Evolutionary conservation across 805 yeast species (phyloP).

Genomic region (Starmerella floricola): DNA sequence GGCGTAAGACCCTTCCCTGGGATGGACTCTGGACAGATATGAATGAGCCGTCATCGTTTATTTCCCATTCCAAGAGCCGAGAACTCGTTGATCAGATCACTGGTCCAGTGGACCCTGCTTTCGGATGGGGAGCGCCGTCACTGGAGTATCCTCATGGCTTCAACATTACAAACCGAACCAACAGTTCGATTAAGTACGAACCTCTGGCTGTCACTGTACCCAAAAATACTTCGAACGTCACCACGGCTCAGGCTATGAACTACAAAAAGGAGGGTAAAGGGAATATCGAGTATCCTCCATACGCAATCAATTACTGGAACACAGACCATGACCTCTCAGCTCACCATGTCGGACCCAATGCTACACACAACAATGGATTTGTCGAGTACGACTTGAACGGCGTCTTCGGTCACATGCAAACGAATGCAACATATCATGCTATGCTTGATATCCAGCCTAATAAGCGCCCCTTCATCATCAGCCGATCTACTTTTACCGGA

Average conservation of each 20-base stretch:
- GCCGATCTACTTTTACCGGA: background rate
- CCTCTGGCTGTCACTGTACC: background rate
- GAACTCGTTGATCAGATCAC: background rate
- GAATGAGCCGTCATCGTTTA: conserved; percentile 1
- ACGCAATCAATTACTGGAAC: conserved; percentile 2
- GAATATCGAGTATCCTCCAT: conserved; percentile 3
- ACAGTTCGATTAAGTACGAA: background rate
- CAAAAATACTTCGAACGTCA: background rate
- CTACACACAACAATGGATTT: conserved; percentile 2
- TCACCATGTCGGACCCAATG: conserved; percentile 1
- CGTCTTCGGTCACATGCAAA: background rate
- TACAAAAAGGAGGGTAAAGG: conserved; percentile 4
- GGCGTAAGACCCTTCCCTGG: background rate
- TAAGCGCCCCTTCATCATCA: conserved; percentile 1
- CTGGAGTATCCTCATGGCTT: background rate
- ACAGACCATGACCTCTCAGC: background rate
- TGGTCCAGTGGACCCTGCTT: background rate
- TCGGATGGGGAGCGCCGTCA: background rate
- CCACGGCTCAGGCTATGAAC: background rate
- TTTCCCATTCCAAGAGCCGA: background rate
- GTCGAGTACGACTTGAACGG: conserved; percentile 5
- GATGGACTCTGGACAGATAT: conserved; percentile 5
- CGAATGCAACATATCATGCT: conserved; percentile 2
- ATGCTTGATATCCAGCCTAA: background rate
- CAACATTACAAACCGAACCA: conserved; percentile 1